These are phyloP conservation scores for Acrocalymma vagum DNA, from an alignment of 2,329 filamentous ascomycete species.

Conservation along the genomic window DNA sequence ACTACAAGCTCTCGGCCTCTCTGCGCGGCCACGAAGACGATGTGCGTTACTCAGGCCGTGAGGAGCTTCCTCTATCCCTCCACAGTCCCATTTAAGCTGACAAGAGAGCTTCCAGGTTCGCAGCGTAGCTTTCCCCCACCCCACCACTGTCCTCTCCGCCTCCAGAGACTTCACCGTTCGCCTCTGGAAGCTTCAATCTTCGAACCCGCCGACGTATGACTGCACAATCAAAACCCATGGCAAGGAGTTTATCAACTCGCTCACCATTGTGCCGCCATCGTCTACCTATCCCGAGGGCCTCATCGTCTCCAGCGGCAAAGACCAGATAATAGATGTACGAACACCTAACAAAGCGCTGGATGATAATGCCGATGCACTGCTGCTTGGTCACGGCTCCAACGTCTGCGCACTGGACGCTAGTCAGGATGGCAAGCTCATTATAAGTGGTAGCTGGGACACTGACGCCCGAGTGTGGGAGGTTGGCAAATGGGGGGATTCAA, in stretches of 20 bases:
- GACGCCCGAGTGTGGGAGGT: conserved; percentile 87
- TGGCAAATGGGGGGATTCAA: conserved; percentile 82
- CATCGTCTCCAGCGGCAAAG: conserved; percentile 86
- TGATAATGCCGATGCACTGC: conserved; percentile 83
- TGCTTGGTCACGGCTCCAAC: conserved; percentile 87
- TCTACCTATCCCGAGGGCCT: conserved; percentile 77
- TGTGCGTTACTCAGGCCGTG: conserved; percentile 65
- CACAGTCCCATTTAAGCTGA: not conserved
- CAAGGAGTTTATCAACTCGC: conserved; percentile 84
- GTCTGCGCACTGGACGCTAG: conserved; percentile 87
- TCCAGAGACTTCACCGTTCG: conserved; percentile 93
- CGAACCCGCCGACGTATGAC: conserved; percentile 76
- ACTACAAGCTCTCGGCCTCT: conserved; percentile 93
- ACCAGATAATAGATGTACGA: conserved; percentile 91
- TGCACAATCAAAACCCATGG: conserved; percentile 81
- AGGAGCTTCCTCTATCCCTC: conserved; percentile 1
- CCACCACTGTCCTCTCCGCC: conserved; percentile 79
- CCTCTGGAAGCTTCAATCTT: conserved; percentile 76
- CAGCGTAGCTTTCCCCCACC: conserved; percentile 78
- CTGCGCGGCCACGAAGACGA: conserved; percentile 91
- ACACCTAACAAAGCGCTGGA: conserved; percentile 71
- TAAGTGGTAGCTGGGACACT: conserved; percentile 94
- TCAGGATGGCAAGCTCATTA: conserved; percentile 74
- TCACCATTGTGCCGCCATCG: conserved; percentile 78
- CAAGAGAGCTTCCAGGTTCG: conserved; percentile 74